Base-by-base conservation (phyloP, 2,329 filamentous ascomycete species). In the Claviceps sp. region DNA sequence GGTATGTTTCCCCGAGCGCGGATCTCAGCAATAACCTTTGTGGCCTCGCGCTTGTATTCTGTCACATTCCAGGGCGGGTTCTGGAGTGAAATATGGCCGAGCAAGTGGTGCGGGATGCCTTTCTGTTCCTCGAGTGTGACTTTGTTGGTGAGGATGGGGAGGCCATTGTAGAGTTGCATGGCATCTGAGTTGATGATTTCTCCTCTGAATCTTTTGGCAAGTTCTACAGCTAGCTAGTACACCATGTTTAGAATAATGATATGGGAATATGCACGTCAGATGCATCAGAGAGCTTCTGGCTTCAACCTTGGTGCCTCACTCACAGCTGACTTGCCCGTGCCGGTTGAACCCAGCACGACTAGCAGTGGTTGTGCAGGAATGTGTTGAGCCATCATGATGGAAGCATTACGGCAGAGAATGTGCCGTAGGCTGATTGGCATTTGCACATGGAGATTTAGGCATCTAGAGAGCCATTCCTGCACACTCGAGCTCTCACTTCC, bases 181-280 rank as follows among this genome's bases (percentile, higher is more conserved):
- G 93, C 93, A 73, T 98, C 93, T 47, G 88, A 88, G 64, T 98
- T 98, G 70, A 98, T 89, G 50, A 98, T 79, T 67, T 98, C 93
- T 63, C 94, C 93, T 66, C 93, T 84, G 68, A 89, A 90, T 22
- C 77, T 80, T 43, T 76, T 76, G 1, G 94, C 93, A 50, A 98
- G 71, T 56, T 95, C 88, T 42, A 98, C 85, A 8, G 93, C 93
- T 58, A 96, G 78, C 89, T 95, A 56, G n/a, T 9, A 24, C 7
- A 37, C n/a, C 22, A 45, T 18, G 18, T 42, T 30, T 47, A 34
- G 30, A 11, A 34, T 34, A 34, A 9, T 34, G 9, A 34, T 34
- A 34, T 11, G n/a, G 20, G 44, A 46, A 34, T 14, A 14, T 22
- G 8, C 13, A 24, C 22, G 43, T 14, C 43, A 18, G 7, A 34